A percentile compares a stretch with the other conserved stretches of the same genome.
Evolutionary conservation across 495 filamentous ascomycete species (phyloP).

Genomic region (Thermothielavioides terrestris): DNA sequence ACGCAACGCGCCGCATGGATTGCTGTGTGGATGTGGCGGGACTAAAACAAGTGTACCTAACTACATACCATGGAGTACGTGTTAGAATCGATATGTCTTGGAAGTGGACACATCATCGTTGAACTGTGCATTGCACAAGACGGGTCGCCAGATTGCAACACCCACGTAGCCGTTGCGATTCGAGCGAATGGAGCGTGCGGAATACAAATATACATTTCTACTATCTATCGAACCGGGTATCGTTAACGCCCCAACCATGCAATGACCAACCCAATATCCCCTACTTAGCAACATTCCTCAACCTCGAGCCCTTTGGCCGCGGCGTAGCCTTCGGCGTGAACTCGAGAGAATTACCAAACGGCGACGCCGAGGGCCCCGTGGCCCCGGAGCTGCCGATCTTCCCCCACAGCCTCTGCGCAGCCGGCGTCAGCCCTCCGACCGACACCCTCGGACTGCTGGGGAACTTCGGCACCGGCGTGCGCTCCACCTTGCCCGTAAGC

Average conservation of each 20-base stretch:
- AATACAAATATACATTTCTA: too few species aligned
- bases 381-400: conserved; percentile 51
- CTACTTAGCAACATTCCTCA: conserved; percentile 18
- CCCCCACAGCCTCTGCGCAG: conserved; percentile 67
- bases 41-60: too few species aligned
- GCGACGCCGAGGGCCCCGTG: conserved; percentile 39
- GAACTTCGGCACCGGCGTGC: conserved; percentile 61
- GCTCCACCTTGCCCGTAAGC: conserved; percentile 47
- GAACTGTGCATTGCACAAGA: too few species aligned
- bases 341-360: conserved; percentile 33
- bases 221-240: conserved; percentile 11
- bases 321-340: conserved; percentile 30
- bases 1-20: too few species aligned
- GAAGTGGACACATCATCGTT: too few species aligned
- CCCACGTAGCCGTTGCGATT: too few species aligned
- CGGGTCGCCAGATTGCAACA: too few species aligned
- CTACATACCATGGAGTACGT: too few species aligned
- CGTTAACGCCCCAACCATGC: too few species aligned
- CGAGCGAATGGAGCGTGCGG: too few species aligned
- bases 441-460: conserved; percentile 61
- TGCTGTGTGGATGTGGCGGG: too few species aligned
- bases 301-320: conserved; percentile 13
- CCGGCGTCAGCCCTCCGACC: conserved; percentile 58
- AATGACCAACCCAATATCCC: background rate
- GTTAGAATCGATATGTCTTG: too few species aligned